Base-by-base conservation (phyloP, 2,329 filamentous ascomycete genomes). In the Claviceps paspali region DNA sequence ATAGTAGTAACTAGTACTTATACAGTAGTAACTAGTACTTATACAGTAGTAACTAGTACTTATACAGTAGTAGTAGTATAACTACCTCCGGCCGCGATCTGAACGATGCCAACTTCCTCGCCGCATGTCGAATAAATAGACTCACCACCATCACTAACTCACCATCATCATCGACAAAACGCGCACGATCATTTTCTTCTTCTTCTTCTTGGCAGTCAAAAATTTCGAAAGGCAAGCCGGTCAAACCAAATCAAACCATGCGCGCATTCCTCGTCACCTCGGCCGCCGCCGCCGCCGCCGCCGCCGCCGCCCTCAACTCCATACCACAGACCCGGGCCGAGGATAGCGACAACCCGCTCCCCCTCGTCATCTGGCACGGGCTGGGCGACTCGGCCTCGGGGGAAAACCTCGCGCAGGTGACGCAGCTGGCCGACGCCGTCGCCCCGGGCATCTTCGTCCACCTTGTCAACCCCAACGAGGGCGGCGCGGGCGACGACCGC, bases 331-430 rank as follows among this genome's bases (percentile, higher is more conserved):
- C 21, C 36, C 23, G 7, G 6, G 7, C 60, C 21, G 57, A 65
- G 29, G 49, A 62, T 34, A 57, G 68, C 51, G 71, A 76, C 47
- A 76, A 71, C n/a, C 85, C 83, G 3, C 71, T 95, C 22, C 91
- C 91, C 1, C 68, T 98, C 26, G 71, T 98, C 41, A 82, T 98
- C 61, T 98, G 91, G 91, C 91, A 98, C 59, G 91, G 74, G 19
- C 65, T 77, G 9, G 76, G 76, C 49, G 83, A 91, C 60, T 72
- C 78, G 56, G 92, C 78, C 62, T 71, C 75, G 36, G 73, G 75
- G 44, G 78, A 86, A 2, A 86, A 87, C n/a, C 69, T 95, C 34
- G 80, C 80, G 45, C 70, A 84, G 41, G 58, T 71, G 35, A 64
- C 76, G 40, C 75, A 94, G 59, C 86, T 84, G 50, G 77, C 91